phyloP scores from a whole-genome alignment of 495 filamentous ascomycete species.

The Tuber indicum region DNA sequence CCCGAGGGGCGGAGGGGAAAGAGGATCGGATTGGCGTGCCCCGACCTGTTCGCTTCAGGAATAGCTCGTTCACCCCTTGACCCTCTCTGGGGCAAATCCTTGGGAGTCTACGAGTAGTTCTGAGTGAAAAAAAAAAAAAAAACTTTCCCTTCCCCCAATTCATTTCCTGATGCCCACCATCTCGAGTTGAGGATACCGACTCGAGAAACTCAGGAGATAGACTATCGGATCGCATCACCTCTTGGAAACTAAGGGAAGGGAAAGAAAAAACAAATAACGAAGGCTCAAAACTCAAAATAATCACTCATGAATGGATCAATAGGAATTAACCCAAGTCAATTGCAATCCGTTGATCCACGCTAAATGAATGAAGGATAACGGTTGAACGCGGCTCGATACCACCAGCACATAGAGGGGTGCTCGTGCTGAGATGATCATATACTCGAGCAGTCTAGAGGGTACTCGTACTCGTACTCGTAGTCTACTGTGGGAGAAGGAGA shows the following conservation, averaged over 20 bases:
- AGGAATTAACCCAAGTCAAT: not conserved
- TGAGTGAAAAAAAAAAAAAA: not conserved
- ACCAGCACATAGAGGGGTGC: not conserved
- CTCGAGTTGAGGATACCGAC: conserved; percentile 5
- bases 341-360: not conserved
- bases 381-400: not conserved
- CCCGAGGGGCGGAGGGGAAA: conserved; percentile 9
- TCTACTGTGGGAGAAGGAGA: not conserved
- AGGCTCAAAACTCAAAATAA: not conserved
- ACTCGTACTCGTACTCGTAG: too few relatives aligned
- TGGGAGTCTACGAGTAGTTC: conserved; percentile 9
- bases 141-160: not conserved
- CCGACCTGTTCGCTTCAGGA: conserved; percentile 26
- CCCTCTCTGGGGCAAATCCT: conserved; percentile 28
- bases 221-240: not conserved
- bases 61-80: conserved; percentile 18
- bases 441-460: not conserved
- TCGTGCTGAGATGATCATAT: not conserved
- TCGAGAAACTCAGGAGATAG: conserved; percentile 5
- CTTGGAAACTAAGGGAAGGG: not conserved
- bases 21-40: conserved; percentile 25
- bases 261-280: not conserved
- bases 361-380: not conserved
- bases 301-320: conserved; percentile 5
- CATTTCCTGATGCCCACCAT: conserved; percentile 3